These are phyloP conservation scores for Boletus reticuloceps DNA, from an alignment of 768 basidiomycete genomes.

Conservation along the genomic window DNA sequence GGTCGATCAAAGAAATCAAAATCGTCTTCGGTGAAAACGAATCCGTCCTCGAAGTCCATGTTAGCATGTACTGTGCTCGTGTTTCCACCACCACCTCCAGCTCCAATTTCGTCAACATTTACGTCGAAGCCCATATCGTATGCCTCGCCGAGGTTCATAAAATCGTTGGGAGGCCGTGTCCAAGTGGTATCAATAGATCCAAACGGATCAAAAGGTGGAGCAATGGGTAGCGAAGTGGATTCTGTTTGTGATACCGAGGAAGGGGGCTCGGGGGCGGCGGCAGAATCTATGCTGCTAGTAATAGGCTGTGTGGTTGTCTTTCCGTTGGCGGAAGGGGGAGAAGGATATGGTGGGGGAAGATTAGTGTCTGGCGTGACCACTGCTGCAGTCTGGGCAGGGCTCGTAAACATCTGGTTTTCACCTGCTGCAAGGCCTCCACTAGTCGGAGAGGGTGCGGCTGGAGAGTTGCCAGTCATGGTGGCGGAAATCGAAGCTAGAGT, in stretches of 20 bases:
- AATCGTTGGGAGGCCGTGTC: slow-evolving; percentile 34
- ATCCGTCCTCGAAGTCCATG: slow-evolving; percentile 57
- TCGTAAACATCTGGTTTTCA: slow-evolving; percentile 21
- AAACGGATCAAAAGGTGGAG: slow-evolving; percentile 43
- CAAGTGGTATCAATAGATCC: slow-evolving; percentile 40
- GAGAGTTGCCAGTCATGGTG: slow-evolving; percentile 10
- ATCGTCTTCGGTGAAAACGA: slow-evolving; percentile 74
- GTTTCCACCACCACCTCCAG: slow-evolving; percentile 25
- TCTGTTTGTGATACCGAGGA: slow-evolving; percentile 10
- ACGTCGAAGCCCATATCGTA: slow-evolving; percentile 52
- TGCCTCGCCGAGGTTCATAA: slow-evolving; percentile 36
- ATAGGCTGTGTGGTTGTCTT: slow-evolving; percentile 13
- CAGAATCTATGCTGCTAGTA: slow-evolving; percentile 20
- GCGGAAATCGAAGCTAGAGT: slow-evolving; percentile 8
- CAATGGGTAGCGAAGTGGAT: slow-evolving; percentile 19
- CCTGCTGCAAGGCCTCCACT: slow-evolving; percentile 7
- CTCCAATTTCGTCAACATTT: slow-evolving; percentile 36
- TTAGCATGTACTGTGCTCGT: slow-evolving; percentile 27
- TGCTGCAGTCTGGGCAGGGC: slow-evolving; percentile 12
- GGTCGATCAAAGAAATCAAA: slow-evolving; percentile 84
- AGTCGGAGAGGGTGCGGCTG: slow-evolving; percentile 11
- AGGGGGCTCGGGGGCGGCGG: slow-evolving; percentile 14
- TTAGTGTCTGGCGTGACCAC: slow-evolving; percentile 17
- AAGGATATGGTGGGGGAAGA: slow-evolving; percentile 47
- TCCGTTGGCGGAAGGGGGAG: slow-evolving; percentile 51